phyloP scores from a whole-genome alignment of 2,329 filamentous ascomycete species.

The Diaporthe sp. region DNA sequence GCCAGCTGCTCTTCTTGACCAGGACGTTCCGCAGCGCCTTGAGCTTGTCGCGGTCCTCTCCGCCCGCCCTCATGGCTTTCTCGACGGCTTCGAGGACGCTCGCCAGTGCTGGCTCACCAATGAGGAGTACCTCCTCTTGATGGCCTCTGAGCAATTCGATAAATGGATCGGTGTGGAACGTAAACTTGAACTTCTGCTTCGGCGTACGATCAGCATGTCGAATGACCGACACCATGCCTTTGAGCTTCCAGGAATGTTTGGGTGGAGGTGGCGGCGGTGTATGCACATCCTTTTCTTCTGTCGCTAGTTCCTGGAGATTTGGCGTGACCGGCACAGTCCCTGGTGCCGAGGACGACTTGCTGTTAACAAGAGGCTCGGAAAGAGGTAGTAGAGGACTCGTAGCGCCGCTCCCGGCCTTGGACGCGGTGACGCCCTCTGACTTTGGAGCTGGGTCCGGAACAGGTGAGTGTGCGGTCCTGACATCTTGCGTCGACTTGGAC shows the following conservation, averaged over 20 bases:
- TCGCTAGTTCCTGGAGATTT: constrained; percentile 50
- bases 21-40: constrained; percentile 87
- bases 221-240: constrained; percentile 97
- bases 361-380: constrained; percentile 44
- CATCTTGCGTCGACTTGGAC: constrained; percentile 36
- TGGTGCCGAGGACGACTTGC: constrained; percentile 55
- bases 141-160: constrained; percentile 95
- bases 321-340: constrained; percentile 57
- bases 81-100: constrained; percentile 93
- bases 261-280: constrained; percentile 77
- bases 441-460: constrained; percentile 45
- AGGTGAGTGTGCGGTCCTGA: constrained; percentile 11
- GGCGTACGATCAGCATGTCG: constrained; percentile 97
- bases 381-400: constrained; percentile 47
- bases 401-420: constrained; percentile 44
- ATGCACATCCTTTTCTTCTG: constrained; percentile 54
- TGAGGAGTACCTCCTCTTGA: constrained; percentile 94
- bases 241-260: constrained; percentile 97
- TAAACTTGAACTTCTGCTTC: constrained; percentile 99
- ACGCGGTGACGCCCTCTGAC: constrained; percentile 46
- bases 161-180: constrained; percentile 96
- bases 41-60: constrained; percentile 92
- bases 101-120: constrained; percentile 88
- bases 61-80: constrained; percentile 79
- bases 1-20: constrained; percentile 92